phyloP scores from a whole-genome alignment of 1,139 yeast genomes.

The Lodderomyces pseudojiufengensis region DNA sequence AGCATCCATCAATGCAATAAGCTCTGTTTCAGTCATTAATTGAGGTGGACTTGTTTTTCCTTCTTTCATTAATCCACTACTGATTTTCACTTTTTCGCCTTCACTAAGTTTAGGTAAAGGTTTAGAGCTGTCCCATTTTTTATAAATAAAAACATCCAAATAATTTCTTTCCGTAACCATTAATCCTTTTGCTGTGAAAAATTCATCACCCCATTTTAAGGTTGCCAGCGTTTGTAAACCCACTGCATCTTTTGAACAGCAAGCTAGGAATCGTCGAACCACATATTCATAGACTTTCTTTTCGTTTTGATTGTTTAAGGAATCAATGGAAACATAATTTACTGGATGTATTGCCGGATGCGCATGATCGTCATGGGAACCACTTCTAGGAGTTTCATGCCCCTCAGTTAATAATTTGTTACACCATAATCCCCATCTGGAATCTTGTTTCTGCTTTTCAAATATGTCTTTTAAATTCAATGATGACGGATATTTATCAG shows the following conservation, averaged over 20 bases:
- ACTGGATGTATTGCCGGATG: constrained; percentile 99
- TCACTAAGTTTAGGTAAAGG: constrained; percentile 62
- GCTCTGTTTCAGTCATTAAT: constrained; percentile 86
- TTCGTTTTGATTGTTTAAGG: constrained; percentile 45
- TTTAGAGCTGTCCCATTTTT: constrained; percentile 69
- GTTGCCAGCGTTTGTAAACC: constrained; percentile 66
- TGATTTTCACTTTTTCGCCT: constrained; percentile 54
- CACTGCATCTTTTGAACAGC: constrained; percentile 87
- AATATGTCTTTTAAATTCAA: constrained; percentile 68
- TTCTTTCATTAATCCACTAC: constrained; percentile 55
- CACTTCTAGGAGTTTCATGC: constrained; percentile 66
- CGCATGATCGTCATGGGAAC: constrained; percentile 87
- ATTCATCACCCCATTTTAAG: constrained; percentile 75
- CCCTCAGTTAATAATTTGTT: constrained; percentile 24
- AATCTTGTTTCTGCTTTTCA: constrained; percentile 51
- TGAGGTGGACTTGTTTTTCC: constrained; percentile 81
- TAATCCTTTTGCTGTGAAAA: constrained; percentile 66
- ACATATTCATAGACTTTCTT: constrained; percentile 82
- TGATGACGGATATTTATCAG: constrained; percentile 74
- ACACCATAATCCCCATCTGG: constrained; percentile 51
- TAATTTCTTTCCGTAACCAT: constrained; percentile 71
- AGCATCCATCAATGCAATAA: constrained; percentile 90
- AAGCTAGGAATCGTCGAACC: constrained; percentile 82
- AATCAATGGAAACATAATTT: constrained; percentile 35
- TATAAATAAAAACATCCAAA: constrained; percentile 74